Percentiles rank a stretch among this genome's conserved stretches.
These are phyloP conservation scores for Ceriops tagal DNA, from an alignment of 345 rosid species.

Conservation along the genomic window DNA sequence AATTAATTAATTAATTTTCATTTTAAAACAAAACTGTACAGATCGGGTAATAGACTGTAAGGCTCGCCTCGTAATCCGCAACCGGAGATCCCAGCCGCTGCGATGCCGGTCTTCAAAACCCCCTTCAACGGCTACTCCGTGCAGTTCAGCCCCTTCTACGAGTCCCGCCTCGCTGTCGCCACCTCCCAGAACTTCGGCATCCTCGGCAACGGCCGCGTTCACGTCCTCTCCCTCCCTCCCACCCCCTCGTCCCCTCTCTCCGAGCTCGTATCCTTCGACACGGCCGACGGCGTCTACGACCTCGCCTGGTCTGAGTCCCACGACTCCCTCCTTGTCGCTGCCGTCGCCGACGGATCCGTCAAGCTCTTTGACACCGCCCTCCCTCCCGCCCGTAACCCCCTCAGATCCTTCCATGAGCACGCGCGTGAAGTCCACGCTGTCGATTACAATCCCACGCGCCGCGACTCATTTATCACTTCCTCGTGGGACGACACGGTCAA, in stretches of 20 bases:
- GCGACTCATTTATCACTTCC: constrained; percentile 81
- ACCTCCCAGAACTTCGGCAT: constrained; percentile 94
- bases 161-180: constrained; percentile 79
- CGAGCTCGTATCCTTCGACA: constrained; percentile 61
- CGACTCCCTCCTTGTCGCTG: constrained; percentile 81
- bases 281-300: constrained; percentile 88
- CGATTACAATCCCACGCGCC: constrained; percentile 86
- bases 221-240: constrained; percentile 73
- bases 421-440: constrained; percentile 83
- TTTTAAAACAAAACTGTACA: too few species aligned
- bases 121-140: constrained; percentile 90
- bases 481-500: constrained; percentile 92
- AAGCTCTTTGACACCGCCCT: constrained; percentile 78
- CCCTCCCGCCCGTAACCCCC: constrained; percentile 67
- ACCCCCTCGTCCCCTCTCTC: constrained; percentile 43
- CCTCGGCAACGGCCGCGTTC: constrained; percentile 89
- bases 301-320: constrained; percentile 92
- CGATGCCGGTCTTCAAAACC: constrained; percentile 76
- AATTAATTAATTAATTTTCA: too few species aligned
- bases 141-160: constrained; percentile 85
- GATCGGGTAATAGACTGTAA: too few species aligned
- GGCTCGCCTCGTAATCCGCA: neutral
- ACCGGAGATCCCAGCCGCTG: neutral
- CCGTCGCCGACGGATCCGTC: constrained; percentile 78
- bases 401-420: constrained; percentile 81